phyloP scores from a whole-genome alignment of 495 filamentous ascomycete genomes.

The Usnea hakonensis region DNA sequence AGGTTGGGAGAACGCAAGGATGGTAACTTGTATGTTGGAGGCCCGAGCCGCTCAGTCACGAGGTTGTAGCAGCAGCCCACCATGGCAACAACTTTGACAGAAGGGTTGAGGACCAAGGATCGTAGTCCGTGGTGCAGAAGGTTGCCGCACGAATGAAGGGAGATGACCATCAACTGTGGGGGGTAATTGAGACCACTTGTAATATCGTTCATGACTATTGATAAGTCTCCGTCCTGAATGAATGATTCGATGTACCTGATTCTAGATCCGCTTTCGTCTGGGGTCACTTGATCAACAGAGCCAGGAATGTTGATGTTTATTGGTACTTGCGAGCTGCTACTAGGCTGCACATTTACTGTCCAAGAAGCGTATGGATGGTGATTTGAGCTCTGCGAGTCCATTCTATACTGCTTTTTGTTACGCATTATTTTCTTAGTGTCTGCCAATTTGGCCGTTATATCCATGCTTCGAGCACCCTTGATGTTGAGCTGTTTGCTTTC shows the following conservation, averaged over 20 bases:
- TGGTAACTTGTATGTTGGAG: conserved; percentile 76
- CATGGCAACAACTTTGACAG: conserved; percentile 80
- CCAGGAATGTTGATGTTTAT: conserved; percentile 30
- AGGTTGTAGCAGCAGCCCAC: conserved; percentile 98
- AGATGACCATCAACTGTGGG: conserved; percentile 69
- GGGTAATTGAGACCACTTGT: not conserved
- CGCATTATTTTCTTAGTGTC: conserved; percentile 58
- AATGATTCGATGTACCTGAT: conserved; percentile 50
- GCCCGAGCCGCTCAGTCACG: conserved; percentile 78
- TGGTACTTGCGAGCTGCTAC: not conserved
- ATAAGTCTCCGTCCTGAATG: conserved; percentile 53
- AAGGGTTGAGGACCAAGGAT: conserved; percentile 72
- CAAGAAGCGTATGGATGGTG: not conserved
- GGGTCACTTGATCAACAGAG: not conserved
- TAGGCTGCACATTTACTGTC: not conserved
- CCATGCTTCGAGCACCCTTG: conserved; percentile 71
- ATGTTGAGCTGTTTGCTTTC: conserved; percentile 84
- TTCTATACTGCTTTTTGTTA: conserved; percentile 67
- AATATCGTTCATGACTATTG: conserved; percentile 42
- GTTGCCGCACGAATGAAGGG: conserved; percentile 94
- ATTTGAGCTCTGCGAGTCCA: conserved; percentile 19
- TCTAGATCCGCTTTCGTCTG: not conserved
- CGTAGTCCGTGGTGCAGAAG: conserved; percentile 90
- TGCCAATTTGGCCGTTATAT: conserved; percentile 64
- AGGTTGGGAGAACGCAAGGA: conserved; percentile 52